phyloP scores from a whole-genome alignment of 768 basidiomycete genomes.

The Rhodocollybia butyracea region DNA sequence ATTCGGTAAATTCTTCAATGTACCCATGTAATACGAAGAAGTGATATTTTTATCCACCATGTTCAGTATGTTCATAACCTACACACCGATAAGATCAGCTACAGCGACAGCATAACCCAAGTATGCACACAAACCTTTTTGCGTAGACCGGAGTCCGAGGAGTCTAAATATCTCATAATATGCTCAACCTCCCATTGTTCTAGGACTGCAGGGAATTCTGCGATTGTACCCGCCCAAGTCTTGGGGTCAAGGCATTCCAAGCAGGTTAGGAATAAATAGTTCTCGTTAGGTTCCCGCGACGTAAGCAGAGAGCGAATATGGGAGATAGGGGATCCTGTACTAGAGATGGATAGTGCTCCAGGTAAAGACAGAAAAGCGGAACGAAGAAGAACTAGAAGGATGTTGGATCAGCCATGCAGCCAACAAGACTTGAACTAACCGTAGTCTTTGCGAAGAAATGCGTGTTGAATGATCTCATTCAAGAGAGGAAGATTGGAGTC shows the following conservation, averaged over 20 bases:
- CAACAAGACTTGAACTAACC: constrained; percentile 16
- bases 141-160: constrained; percentile 54
- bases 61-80: constrained; percentile 62
- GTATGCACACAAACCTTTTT: constrained; percentile 43
- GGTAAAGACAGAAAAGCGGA: constrained; percentile 31
- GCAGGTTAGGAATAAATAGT: constrained; percentile 66
- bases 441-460: constrained; percentile 19
- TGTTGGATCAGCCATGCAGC: constrained; percentile 12
- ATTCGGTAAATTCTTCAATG: constrained; percentile 33
- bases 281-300: constrained; percentile 55
- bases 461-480: constrained; percentile 21
- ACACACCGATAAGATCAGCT: constrained; percentile 13
- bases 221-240: constrained; percentile 66
- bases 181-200: constrained; percentile 73
- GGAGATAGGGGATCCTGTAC: constrained; percentile 34
- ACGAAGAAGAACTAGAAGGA: constrained; percentile 23
- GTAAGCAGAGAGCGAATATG: constrained; percentile 55
- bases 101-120: not conserved
- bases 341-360: constrained; percentile 20
- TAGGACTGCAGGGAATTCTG: constrained; percentile 47
- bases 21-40: constrained; percentile 47
- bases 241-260: constrained; percentile 53
- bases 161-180: constrained; percentile 66
- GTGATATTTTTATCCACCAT: constrained; percentile 59
- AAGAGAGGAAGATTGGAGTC: constrained; percentile 16